Evolutionary conservation across 352 stramenopile species (phyloP).

Genomic region (Phytophthora megakarya): DNA sequence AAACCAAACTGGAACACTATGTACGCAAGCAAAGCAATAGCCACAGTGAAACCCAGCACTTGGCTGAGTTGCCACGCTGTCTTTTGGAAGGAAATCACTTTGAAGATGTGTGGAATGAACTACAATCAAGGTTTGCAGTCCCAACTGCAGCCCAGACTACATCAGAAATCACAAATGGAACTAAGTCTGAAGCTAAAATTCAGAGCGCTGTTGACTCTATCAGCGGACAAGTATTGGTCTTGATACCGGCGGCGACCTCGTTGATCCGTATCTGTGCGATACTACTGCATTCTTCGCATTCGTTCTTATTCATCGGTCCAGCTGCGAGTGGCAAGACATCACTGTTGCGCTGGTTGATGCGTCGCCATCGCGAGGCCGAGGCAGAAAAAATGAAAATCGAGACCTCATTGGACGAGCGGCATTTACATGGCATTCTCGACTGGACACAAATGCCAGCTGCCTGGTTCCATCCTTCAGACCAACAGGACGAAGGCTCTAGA

Average conservation of each 20-base stretch:
- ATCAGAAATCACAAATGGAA: not conserved
- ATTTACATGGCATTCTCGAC: slow-evolving; percentile 46
- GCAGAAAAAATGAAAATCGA: slow-evolving; percentile 50
- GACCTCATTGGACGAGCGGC: slow-evolving; percentile 48
- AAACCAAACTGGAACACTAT: slow-evolving; percentile 56
- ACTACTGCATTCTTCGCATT: slow-evolving; percentile 42
- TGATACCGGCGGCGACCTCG: slow-evolving; percentile 27
- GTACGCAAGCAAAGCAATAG: slow-evolving; percentile 48
- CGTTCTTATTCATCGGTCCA: slow-evolving; percentile 53
- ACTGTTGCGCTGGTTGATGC: slow-evolving; percentile 44
- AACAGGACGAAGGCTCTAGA: slow-evolving; percentile 17
- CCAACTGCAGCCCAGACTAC: not conserved
- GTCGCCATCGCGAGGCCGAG: slow-evolving; percentile 45
- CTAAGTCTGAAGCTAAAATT: slow-evolving; percentile 4
- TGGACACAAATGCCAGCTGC: slow-evolving; percentile 47
- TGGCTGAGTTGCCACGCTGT: slow-evolving; percentile 33
- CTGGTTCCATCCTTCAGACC: slow-evolving; percentile 43
- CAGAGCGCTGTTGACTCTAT: slow-evolving; percentile 33
- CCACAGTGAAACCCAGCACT: slow-evolving; percentile 37
- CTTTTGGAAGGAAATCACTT: slow-evolving; percentile 49
- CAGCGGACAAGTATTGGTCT: slow-evolving; percentile 44
- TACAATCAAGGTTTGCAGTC: slow-evolving; percentile 14
- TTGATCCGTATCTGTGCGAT: slow-evolving; percentile 46
- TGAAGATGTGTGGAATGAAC: slow-evolving; percentile 44
- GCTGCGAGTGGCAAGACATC: slow-evolving; percentile 59